Conservation (phyloP, 345 rosid genomes). For the Gossypium turneri region DNA sequence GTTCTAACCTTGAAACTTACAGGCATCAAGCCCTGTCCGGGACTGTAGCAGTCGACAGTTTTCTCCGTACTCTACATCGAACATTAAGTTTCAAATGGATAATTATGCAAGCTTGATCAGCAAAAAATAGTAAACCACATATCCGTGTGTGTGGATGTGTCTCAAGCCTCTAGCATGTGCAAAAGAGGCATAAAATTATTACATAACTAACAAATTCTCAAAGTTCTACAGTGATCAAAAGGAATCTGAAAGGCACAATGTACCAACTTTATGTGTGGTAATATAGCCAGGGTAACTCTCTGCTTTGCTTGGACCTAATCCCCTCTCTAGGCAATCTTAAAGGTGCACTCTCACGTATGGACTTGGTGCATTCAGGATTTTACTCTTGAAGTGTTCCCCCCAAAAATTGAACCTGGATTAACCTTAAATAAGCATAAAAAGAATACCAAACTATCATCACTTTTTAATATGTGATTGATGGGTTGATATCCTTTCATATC, state of each 20-base stretch:
- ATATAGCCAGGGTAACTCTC: too few relatives aligned
- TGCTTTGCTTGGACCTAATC: too few relatives aligned
- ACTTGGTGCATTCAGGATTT: too few relatives aligned
- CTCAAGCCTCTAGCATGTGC: neutral
- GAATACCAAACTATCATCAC: too few relatives aligned
- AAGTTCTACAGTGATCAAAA: neutral
- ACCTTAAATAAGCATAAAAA: too few relatives aligned
- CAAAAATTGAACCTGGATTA: too few relatives aligned
- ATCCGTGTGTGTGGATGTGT: too few relatives aligned
- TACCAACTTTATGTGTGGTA: neutral
- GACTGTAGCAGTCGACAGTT: conserved; percentile 89
- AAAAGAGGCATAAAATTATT: neutral
- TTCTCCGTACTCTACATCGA: conserved; percentile 75
- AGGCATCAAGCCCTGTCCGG: conserved; percentile 87
- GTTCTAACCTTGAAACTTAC: conserved; percentile 81
- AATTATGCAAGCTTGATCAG: neutral
- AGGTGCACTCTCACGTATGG: too few relatives aligned
- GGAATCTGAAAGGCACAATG: neutral
- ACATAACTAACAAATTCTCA: neutral
- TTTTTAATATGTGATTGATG: too few relatives aligned
- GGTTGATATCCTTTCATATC: too few relatives aligned
- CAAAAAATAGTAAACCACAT: neutral
- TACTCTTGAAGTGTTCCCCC: too few relatives aligned
- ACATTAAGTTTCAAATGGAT: conserved; percentile 3
- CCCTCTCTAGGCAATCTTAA: too few relatives aligned